A percentile compares a stretch with the other conserved stretches of the same genome.
phyloP scores from a whole-genome alignment of 768 basidiomycete genomes.

The Tulasnella sp. region DNA sequence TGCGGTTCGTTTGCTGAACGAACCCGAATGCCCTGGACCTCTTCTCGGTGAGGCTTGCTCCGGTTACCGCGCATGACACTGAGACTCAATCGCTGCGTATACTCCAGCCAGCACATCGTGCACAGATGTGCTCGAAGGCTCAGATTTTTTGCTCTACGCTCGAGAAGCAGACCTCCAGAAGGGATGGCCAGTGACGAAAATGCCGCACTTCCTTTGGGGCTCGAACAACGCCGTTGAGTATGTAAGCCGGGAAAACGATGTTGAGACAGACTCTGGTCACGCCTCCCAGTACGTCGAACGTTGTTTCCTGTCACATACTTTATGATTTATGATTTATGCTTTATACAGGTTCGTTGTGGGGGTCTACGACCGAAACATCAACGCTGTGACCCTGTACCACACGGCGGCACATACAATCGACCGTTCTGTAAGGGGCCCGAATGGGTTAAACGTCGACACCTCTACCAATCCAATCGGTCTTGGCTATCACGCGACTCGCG shows the following conservation, averaged over 20 bases:
- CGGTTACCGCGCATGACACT: too few relatives aligned
- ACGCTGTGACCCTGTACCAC: neutral
- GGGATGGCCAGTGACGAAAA: neutral
- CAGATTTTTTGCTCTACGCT: too few relatives aligned
- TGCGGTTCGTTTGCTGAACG: neutral
- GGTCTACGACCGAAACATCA: neutral
- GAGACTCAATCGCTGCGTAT: too few relatives aligned
- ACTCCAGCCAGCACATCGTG: too few relatives aligned
- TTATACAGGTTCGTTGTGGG: neutral
- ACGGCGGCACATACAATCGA: neutral
- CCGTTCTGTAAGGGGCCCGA: neutral
- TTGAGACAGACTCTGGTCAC: neutral
- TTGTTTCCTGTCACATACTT: neutral
- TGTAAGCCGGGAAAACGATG: neutral
- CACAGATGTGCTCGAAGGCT: too few relatives aligned
- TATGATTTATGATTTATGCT: neutral
- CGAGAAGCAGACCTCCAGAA: neutral
- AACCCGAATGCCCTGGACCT: neutral
- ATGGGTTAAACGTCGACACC: neutral
- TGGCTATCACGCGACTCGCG: neutral
- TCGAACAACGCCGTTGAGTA: neutral
- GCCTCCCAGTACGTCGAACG: neutral
- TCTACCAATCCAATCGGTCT: neutral
- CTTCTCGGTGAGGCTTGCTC: neutral
- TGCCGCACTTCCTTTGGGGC: neutral